Base-by-base conservation (phyloP, 768 basidiomycete genomes). In the Mycena olivaceomarginata region DNA sequence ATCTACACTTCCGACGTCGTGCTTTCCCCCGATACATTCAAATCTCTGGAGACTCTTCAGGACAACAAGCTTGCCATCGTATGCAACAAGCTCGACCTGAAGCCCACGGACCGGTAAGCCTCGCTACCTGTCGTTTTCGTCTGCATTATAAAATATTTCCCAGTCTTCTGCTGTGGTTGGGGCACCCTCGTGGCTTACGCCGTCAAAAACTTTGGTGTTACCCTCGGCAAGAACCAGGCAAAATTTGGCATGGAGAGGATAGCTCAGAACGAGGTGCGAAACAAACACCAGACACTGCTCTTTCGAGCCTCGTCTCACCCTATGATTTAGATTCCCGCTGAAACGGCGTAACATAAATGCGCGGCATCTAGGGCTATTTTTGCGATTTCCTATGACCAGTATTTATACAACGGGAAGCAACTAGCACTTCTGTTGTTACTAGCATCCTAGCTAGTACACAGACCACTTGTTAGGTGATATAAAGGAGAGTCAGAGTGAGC, bases 61-160 rank as follows among this genome's bases (percentile, higher is more conserved):
- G 98, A 99, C 86, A 99, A 99, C 91, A 99, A 99, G 85, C 94
- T 99, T 70, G 93, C 94, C 18, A 87, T 98, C 75, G 98, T 99
- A 22, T 99, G 98, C 87, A 95, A 94, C 82, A 99, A 99, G 86
- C 92, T 99, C 70, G 90, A 95, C 84, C 92, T 99, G 40, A 89
- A 98, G 81, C 92, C 96, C n/a, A 90, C 89, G 0, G 98, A 99
- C 86, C 92, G 91, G 85, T 88, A 74, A 16, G 85, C 2, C 39
- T 67, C 20, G 8, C 18, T 53, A 20, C 20, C 22, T 13, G 11
- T 37, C 16, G 4, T 45, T 48, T 10, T 20, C 31, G 10, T 65
- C 70, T 22, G 6, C 59, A 76, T 79, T 66, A 31, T 37, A 57
- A n/a, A 45, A 10, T 43, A 67, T 41, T 59, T 39, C 37, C 43